Conservation (phyloP, 2,329 filamentous ascomycete genomes). For the Colletotrichum chrysophilum region DNA sequence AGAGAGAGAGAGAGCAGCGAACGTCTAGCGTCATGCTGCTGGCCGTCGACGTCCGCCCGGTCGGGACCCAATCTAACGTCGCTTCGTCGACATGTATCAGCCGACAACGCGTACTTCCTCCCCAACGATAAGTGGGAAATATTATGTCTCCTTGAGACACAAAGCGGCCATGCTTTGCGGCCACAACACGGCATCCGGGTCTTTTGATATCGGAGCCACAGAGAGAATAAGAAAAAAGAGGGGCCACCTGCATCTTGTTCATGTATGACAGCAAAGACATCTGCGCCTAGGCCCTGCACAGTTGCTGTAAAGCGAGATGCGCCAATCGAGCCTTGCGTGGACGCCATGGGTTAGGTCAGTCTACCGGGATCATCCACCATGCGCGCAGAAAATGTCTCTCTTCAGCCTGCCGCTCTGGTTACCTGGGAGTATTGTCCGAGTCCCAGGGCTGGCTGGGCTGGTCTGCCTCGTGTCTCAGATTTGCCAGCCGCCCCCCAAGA, state of each 20-base stretch:
- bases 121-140: not conserved
- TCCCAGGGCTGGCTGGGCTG: conserved; percentile 2
- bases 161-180: not conserved
- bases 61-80: not conserved
- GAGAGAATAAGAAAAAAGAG: not conserved
- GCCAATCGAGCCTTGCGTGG: conserved; percentile 19
- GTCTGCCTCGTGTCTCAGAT: conserved; percentile 4
- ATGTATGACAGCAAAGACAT: conserved; percentile 21
- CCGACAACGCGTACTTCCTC: not conserved
- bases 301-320: conserved; percentile 14
- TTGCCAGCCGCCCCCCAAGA: conserved; percentile 3
- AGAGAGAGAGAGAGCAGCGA: not conserved
- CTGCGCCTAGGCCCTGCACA: conserved; percentile 14
- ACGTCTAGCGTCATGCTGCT: not conserved
- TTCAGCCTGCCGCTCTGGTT: not conserved
- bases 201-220: not conserved
- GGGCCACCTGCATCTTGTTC: not conserved
- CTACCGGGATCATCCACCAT: conserved; percentile 7
- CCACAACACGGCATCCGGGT: not conserved
- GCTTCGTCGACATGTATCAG: not conserved
- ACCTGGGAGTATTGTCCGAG: not conserved
- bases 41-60: not conserved
- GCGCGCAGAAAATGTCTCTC: not conserved
- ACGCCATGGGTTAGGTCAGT: conserved; percentile 9
- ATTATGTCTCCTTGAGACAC: not conserved